Percentiles rank a stretch among this genome's conserved stretches.
Evolutionary conservation across 148 eudicot genomes (phyloP).

Genomic region (Amaranthus hypochondriacus): DNA sequence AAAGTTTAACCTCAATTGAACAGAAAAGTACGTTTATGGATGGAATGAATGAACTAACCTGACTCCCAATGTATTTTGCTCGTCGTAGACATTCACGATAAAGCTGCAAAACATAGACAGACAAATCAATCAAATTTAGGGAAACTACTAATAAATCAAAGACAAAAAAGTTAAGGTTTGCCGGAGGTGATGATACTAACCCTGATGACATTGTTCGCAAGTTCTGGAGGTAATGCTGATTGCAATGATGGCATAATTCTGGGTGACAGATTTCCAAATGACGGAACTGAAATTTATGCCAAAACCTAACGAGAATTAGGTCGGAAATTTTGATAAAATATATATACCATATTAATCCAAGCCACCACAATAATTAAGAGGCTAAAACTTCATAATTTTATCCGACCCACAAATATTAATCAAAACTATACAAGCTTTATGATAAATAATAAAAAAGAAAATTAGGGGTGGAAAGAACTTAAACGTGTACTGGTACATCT

Average conservation of each 20-base stretch:
- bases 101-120: conserved; percentile 34
- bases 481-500: too few species aligned
- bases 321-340: too few species aligned
- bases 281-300: too few species aligned
- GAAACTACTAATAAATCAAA: not conserved
- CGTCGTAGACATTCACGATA: conserved; percentile 86
- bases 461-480: too few species aligned
- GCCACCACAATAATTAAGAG: too few species aligned
- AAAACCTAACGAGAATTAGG: too few species aligned
- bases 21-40: not conserved
- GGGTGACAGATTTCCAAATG: too few species aligned
- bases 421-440: too few species aligned
- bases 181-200: conserved; percentile 29
- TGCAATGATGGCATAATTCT: conserved; percentile 59
- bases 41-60: conserved; percentile 27
- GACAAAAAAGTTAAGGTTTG: not conserved
- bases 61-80: conserved; percentile 61
- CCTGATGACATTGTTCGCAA: conserved; percentile 70
- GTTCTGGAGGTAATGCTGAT: conserved; percentile 75
- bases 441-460: too few species aligned
- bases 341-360: too few species aligned
- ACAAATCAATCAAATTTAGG: not conserved
- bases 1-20: not conserved
- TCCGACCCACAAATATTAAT: too few species aligned
- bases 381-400: too few species aligned